A percentile compares a stretch with the other conserved stretches of the same genome.
Conservation (phyloP, 225 moss, liverwort and hornwort genomes). For the Asterella californica region DNA sequence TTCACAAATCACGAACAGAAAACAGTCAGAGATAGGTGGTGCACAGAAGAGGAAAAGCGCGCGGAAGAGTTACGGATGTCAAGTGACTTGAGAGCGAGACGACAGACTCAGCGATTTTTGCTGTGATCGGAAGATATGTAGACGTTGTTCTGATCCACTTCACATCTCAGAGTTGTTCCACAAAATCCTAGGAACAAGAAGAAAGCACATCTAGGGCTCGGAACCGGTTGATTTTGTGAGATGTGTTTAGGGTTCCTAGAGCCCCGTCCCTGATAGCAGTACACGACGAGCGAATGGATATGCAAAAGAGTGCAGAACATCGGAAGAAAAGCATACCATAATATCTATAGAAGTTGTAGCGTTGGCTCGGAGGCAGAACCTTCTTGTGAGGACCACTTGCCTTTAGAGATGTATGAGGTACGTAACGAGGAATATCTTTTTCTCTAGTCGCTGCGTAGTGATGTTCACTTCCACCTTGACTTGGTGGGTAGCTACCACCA, state of each 20-base stretch:
- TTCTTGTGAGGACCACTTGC: conserved; percentile 25
- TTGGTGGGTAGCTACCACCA: conserved; percentile 23
- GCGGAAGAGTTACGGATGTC: not conserved
- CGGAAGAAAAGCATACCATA: conserved; percentile 45
- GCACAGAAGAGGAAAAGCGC: too few relatives aligned
- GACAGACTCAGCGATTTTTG: not conserved
- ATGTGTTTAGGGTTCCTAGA: not conserved
- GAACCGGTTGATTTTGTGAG: not conserved
- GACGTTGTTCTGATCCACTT: not conserved
- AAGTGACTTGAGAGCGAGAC: not conserved
- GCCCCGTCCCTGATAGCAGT: not conserved
- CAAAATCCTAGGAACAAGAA: not conserved
- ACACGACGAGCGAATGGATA: not conserved
- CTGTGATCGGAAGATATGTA: not conserved
- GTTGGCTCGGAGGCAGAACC: conserved; percentile 61
- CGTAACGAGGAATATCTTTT: not conserved
- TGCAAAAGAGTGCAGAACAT: not conserved
- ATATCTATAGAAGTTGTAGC: conserved; percentile 83
- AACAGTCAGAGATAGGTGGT: not conserved
- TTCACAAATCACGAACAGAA: conserved; percentile 19
- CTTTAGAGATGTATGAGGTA: conserved; percentile 13
- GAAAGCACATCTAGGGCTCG: not conserved
- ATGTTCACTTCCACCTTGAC: conserved; percentile 21
- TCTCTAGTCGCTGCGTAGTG: conserved; percentile 15
- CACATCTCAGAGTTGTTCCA: not conserved